Evolutionary conservation across 306 rosid species (phyloP), one percentile per base, ranked within the genome.

Genomic region (Abrus pulchellus): DNA sequence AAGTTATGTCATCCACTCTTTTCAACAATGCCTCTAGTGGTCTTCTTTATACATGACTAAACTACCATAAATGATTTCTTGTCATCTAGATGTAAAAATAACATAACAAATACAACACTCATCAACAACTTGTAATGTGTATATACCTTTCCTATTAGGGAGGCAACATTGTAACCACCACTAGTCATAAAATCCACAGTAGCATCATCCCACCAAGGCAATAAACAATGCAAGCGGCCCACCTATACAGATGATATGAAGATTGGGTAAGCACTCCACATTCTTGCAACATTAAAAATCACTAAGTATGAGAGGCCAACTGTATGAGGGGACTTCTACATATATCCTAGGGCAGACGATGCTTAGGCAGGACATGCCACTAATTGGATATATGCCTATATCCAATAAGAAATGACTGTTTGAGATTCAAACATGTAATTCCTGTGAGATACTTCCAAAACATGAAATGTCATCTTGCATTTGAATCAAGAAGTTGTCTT

Each of bases 171-270:
- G 73, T 95, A 95, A 66, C 97, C 97, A 30, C 98, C 98, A 79
- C 93, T 91, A 34, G 85, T 84, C 98, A 91, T 91, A 77, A 95
- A 95, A 85, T 84, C 89, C 61, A 91, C 97, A 4, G 93, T 81
- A 56, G 94, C 94, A 85, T 95, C 96, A 77, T 90, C 91, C 97
- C 97, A 91, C 96, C 96, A 93, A 44, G 99, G 98, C 50, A 89
- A 41, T 76, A 86, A 80, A 82, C 98, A 93, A 83, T 95, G 98
- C 90, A 91, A 87, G 74, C 98, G 97, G 30, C 94, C 94, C 10
- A 89, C 86, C 97, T 91, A 80, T 52, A 64, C 79, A 82, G 38
- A 80, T 55, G 57, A 71, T 54, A 76, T 14, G 70, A 77, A 80
- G 57, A 62, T 36, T 34, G 34, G 38, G 38, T 74, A 77, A 81